These are phyloP conservation scores for Penicillium paradoxum DNA, from an alignment of 495 filamentous ascomycete genomes.

Conservation along the genomic window DNA sequence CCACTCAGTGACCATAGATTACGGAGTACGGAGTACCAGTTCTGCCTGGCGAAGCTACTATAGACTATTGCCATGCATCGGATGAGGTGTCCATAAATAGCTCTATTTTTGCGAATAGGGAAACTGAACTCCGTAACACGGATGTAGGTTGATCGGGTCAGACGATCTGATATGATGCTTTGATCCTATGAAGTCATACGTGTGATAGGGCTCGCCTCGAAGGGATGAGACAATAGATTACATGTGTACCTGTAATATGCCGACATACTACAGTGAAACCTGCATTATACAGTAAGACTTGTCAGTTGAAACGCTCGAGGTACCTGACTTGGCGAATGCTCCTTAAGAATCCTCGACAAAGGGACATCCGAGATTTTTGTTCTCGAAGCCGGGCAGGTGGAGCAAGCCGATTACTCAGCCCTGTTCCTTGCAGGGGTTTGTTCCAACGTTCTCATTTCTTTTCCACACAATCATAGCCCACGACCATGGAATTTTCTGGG, in stretches of 20 bases:
- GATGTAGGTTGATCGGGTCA: not conserved
- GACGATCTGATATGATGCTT: not conserved
- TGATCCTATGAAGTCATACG: not conserved
- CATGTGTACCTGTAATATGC: not conserved
- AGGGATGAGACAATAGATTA: not conserved
- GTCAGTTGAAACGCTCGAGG: not conserved
- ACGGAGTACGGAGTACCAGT: too few relatives aligned
- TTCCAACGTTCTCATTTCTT: constrained; percentile 5
- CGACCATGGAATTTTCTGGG: not conserved
- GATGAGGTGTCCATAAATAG: not conserved
- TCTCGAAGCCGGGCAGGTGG: constrained; percentile 6
- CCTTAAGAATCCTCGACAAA: not conserved
- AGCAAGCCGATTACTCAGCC: constrained; percentile 1
- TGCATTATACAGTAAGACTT: not conserved
- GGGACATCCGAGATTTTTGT: not conserved
- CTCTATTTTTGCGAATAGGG: not conserved
- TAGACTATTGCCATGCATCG: not conserved
- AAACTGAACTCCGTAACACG: not conserved
- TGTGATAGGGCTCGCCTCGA: not conserved
- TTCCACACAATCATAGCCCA: not conserved
- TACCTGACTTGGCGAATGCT: not conserved
- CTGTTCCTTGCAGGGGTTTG: constrained; percentile 4
- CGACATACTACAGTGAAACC: too few relatives aligned
- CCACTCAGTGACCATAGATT: too few relatives aligned
- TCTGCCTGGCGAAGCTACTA: too few relatives aligned